phyloP scores from a whole-genome alignment of 2,329 filamentous ascomycete genomes.

The Aspergillus candidus region DNA sequence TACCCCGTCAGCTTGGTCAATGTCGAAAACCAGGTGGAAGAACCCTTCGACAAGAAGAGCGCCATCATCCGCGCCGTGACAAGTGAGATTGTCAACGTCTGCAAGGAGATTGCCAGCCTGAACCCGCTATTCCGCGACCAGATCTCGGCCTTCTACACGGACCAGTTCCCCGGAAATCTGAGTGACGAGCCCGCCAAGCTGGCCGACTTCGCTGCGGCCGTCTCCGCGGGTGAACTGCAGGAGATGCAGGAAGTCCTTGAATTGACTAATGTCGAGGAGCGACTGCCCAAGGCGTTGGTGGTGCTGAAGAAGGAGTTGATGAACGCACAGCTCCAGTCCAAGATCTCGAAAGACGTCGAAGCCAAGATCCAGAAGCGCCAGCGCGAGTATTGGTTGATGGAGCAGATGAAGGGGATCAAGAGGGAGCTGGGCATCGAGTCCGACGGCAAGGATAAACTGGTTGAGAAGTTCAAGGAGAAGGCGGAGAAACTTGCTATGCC shows the following conservation, averaged over 20 bases:
- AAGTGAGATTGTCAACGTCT: conserved; percentile 97
- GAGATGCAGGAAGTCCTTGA: conserved; percentile 90
- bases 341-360: conserved; percentile 97
- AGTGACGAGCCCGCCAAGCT: conserved; percentile 91
- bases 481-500: conserved; percentile 92
- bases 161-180: conserved; percentile 88
- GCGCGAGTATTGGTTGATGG: conserved; percentile 97
- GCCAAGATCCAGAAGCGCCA: conserved; percentile 96
- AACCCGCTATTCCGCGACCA: conserved; percentile 96
- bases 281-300: conserved; percentile 83
- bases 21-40: conserved; percentile 85
- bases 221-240: conserved; percentile 85
- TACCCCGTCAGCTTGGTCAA: conserved; percentile 92
- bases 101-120: conserved; percentile 91
- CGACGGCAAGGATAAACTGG: conserved; percentile 95
- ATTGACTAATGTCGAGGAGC: conserved; percentile 83
- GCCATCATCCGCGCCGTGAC: conserved; percentile 84
- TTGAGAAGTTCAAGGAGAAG: conserved; percentile 97
- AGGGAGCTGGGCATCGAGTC: conserved; percentile 93
- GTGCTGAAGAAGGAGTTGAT: conserved; percentile 97
- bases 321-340: conserved; percentile 94
- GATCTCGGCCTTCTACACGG: conserved; percentile 94
- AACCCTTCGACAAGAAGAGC: conserved; percentile 84
- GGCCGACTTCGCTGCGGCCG: conserved; percentile 93
- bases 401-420: conserved; percentile 98